These are phyloP conservation scores for Coniochaeta hoffmannii DNA, from an alignment of 2,329 filamentous ascomycete species.

Conservation along the genomic window DNA sequence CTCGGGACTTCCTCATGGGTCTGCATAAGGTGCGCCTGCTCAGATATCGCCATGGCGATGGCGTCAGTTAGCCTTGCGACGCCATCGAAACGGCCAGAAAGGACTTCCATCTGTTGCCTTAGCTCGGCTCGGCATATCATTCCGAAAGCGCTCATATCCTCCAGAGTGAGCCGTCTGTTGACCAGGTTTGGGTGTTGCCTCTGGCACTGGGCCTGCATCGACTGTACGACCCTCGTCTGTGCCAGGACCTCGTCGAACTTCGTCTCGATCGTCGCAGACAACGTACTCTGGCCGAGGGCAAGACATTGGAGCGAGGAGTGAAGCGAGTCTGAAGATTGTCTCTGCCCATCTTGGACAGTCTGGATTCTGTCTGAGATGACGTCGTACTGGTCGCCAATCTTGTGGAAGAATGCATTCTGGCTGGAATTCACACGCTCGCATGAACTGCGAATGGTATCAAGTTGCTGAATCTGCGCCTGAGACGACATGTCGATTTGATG, in stretches of 20 bases:
- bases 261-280: background rate
- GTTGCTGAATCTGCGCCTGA: background rate
- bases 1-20: background rate
- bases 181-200: too few relatives aligned
- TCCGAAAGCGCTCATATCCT: background rate
- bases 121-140: background rate
- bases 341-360: too few relatives aligned
- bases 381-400: too few relatives aligned
- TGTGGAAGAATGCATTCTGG: too few relatives aligned
- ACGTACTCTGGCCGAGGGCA: background rate
- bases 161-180: background rate
- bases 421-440: too few relatives aligned
- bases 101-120: background rate
- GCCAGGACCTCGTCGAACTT: background rate
- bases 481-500: background rate
- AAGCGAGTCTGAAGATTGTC: too few relatives aligned
- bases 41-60: background rate
- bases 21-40: background rate
- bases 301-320: background rate
- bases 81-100: background rate
- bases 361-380: too few relatives aligned
- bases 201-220: too few relatives aligned
- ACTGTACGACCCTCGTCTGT: too few relatives aligned
- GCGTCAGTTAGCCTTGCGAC: background rate
- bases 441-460: background rate